Base-by-base conservation (phyloP, 805 yeast genomes). In the Kluyveromyces starmeri region DNA sequence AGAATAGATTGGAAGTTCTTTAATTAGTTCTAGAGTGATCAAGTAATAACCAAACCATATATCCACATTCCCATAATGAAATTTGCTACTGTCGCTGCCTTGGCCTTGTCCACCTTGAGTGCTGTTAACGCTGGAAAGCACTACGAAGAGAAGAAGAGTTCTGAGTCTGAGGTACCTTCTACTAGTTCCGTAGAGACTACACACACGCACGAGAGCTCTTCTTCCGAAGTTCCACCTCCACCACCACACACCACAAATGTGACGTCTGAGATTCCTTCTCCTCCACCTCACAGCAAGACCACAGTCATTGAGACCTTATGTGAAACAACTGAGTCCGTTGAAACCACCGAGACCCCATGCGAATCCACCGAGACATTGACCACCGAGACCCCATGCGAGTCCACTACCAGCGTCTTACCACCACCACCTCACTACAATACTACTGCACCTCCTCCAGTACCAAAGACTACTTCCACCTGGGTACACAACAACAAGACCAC, bases 21-120 rank as follows among this genome's bases (percentile, higher is more conserved):
- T n/a, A n/a, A n/a, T n/a, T n/a, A n/a, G n/a, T n/a, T n/a, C n/a
- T n/a, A n/a, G n/a, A n/a, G n/a, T n/a, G n/a, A n/a, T n/a, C n/a
- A n/a, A n/a, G n/a, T n/a, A 20, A 20, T 8, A 8, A 20, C 23
- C 8, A 20, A 11, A 11, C 23, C 23, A 20, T 23, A 12, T 23
- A 23, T 23, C 26, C 26, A 23, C 13, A n/a, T 23, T 7, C 26
- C 11, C 11, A 26, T 26, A 26, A 26, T 26, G 28, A 26, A 26
- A 26, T 26, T 26, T 16, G 13, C 28, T 26, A 26, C 28, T 14
- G 16, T 26, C 12, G 28, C 28, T 14, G 28, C 28, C 10, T 11
- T 26, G 9, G 28, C 19, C 16, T 14, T 26, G 16, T 14, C 28
- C 17, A 26, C 28, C 19, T 26, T 26, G 28, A 26, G 28, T 26